Evolutionary conservation across 129 eudicot genomes (phyloP), one percentile per base, ranked within the genome.

Genomic region (Chrysanthemum lavandulifolium): DNA sequence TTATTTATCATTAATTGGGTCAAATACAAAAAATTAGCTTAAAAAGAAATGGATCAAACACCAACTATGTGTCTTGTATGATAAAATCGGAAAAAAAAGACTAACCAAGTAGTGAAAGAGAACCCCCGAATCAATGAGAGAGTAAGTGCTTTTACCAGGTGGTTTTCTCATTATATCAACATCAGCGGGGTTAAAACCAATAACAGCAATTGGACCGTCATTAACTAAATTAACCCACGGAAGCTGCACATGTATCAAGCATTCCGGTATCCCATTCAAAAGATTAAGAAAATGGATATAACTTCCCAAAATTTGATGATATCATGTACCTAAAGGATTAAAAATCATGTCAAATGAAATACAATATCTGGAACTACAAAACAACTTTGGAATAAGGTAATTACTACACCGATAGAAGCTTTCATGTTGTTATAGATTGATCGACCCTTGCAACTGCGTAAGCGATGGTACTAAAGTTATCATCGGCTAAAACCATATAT

Each of bases 401-500:
- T 13, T 47, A 49, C 40, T 59, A 91, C 94, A n/a, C 96, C 83
- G 72, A 89, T 89, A 59, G 88, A 92, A 43, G 96, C 96, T 84
- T 92, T 92, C 96, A 86, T 92, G 77, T n/a, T n/a, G n/a, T n/a
- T n/a, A n/a, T n/a, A n/a, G n/a, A n/a, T n/a, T n/a, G n/a, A n/a
- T n/a, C n/a, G 85, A 36, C 96, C 97, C 85, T 92, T 94, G 0
- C 93, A 65, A 89, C 82, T 52, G 93, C 97, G 8, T 89, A 78
- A 59, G 89, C 96, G 56, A 92, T 89, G 62, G 97, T 91, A 50
- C 91, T 91, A 79, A 92, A 92, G 77, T 88, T 89, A 79, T 88
- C 97, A 73, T 92, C 96, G 1, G 96, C 97, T 71, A 88, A 83
- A 74, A 92, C 89, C 97, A 92, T 92, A 73, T 92, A 96, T 1